phyloP scores from a whole-genome alignment of 2,329 filamentous ascomycete genomes.

The Lasiodiplodia sp. region DNA sequence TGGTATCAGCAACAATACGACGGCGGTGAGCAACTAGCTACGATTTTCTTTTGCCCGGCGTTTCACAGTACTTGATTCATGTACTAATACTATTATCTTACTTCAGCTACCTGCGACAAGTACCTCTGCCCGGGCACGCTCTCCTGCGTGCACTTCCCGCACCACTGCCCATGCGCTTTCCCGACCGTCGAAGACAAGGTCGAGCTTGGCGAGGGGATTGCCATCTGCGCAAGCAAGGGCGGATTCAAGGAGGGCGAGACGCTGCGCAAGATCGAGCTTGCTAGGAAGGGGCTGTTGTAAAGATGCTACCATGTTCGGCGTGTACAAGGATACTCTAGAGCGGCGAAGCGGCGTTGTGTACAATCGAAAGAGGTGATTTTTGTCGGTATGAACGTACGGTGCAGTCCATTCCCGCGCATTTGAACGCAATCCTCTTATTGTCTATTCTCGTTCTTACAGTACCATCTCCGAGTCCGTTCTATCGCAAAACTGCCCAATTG shows the following conservation, averaged over 20 bases:
- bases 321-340: background rate
- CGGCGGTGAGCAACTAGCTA: constrained; percentile 58
- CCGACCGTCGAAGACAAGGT: constrained; percentile 68
- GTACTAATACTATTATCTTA: background rate
- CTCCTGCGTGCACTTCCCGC: constrained; percentile 93
- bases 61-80: background rate
- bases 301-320: background rate
- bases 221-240: constrained; percentile 77
- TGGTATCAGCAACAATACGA: constrained; percentile 79
- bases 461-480: background rate
- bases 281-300: constrained; percentile 77
- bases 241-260: constrained; percentile 77
- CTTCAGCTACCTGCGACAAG: constrained; percentile 80
- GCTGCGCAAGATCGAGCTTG: constrained; percentile 77
- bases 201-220: constrained; percentile 75
- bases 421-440: background rate
- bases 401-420: background rate
- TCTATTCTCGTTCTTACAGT: constrained; percentile 18
- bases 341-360: constrained; percentile 18
- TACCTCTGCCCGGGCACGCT: constrained; percentile 96
- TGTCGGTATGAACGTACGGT: background rate
- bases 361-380: background rate
- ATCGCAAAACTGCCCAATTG: background rate
- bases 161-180: constrained; percentile 95
- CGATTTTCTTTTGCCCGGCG: background rate